phyloP scores from a whole-genome alignment of 495 filamentous ascomycete species.

The Neurospora discreta region DNA sequence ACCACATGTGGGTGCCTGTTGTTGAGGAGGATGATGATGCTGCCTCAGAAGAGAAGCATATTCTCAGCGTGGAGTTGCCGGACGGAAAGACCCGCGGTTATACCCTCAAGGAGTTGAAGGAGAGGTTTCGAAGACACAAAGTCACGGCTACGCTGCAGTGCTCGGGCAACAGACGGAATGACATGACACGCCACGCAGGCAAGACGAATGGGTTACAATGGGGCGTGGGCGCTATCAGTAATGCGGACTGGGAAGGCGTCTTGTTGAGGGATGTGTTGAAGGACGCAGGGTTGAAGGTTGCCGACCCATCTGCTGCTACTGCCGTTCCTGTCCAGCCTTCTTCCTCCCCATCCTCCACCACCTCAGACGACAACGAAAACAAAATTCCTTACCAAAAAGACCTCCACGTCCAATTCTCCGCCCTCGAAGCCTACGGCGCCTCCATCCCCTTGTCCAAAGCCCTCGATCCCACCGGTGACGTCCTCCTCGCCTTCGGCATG shows the following conservation, averaged over 20 bases:
- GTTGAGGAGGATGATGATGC: constrained; percentile 27
- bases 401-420: constrained; percentile 46
- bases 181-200: constrained; percentile 45
- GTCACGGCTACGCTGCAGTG: constrained; percentile 52
- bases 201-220: constrained; percentile 50
- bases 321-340: background rate
- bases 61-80: constrained; percentile 41
- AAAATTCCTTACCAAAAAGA: constrained; percentile 22
- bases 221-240: constrained; percentile 47
- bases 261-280: constrained; percentile 46
- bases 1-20: constrained; percentile 52
- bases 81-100: constrained; percentile 42
- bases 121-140: constrained; percentile 38
- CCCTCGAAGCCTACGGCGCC: constrained; percentile 48
- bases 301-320: background rate
- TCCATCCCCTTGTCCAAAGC: constrained; percentile 47
- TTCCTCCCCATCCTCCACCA: constrained; percentile 3
- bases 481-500: constrained; percentile 50
- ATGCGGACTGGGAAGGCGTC: constrained; percentile 52
- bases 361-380: background rate
- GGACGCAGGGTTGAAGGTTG: constrained; percentile 34
- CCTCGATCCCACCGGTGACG: constrained; percentile 44
- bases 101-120: constrained; percentile 40
- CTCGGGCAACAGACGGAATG: constrained; percentile 49
- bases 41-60: constrained; percentile 28